Base-by-base conservation (phyloP, 768 basidiomycete species). In the Lentinus brumalis region DNA sequence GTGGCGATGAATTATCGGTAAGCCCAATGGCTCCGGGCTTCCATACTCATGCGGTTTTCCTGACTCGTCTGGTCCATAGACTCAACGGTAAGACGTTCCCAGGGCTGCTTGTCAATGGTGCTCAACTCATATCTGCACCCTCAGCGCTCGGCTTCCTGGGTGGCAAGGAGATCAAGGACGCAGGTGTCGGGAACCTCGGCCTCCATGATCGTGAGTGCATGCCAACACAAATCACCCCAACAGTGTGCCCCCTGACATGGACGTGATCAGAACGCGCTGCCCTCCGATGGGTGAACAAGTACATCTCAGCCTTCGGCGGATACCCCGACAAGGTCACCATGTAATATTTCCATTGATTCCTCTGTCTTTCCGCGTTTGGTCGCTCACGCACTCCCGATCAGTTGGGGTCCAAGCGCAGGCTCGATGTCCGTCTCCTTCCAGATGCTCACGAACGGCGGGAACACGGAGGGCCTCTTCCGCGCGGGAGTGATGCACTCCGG, bases 1-100 rank as follows among this genome's bases (percentile, higher is more conserved):
- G 82, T 84, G 16, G 79, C 78, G 61, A 77, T 83, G 71, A 84
- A 84, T 64, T 84, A 85, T 54, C 71, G 75, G 74, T 74, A 12
- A 55, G 68, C 46, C 1, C 7, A 11, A 6, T 3, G 11, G 11
- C 31, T 31, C 44, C 16, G 18, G n/a, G 5, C 12, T 42, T 5
- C 8, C 5, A 31, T 4, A 52, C 21, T 15, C 29, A 5, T 35
- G 3, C 32, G 7, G 31, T 15, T 9, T 39, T 15, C 35, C 35
- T 35, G 35, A 35, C 35, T 7, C 3, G 35, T 35, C 6, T 35
- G 35, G 11, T 35, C 11, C 35, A 3, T 11, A 35, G 35, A 7
- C 26, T 45, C 16, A 45, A 49, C 9, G 46, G 46, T 45, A 45
- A 40, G 8, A n/a, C 12, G 21, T 31, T 26, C 11, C 16, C 16